Evolutionary conservation across 73 alveolate species (phyloP).

Genomic region (Paramecium pentaurelia): DNA sequence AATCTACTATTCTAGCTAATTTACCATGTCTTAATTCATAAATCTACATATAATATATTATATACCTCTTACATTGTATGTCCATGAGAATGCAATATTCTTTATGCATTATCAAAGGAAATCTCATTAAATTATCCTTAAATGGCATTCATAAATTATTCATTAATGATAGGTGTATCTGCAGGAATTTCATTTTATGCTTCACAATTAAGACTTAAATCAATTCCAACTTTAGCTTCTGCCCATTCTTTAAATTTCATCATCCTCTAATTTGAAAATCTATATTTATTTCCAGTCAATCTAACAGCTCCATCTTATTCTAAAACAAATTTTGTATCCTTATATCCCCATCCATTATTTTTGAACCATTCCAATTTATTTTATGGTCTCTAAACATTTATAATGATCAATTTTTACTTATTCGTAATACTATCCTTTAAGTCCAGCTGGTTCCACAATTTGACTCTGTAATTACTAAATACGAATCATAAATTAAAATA

Average conservation of each 20-base stretch:
- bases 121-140: conserved; percentile 66
- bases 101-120: conserved; percentile 70
- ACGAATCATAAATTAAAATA: conserved; percentile 35
- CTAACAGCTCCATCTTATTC: conserved; percentile 68
- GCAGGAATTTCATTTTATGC: conserved; percentile 70
- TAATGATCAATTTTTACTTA: background rate
- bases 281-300: conserved; percentile 80
- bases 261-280: conserved; percentile 73
- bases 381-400: conserved; percentile 10
- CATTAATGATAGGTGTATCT: conserved; percentile 77
- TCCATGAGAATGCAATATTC: conserved; percentile 91
- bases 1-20: conserved; percentile 73
- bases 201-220: conserved; percentile 58
- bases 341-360: conserved; percentile 91
- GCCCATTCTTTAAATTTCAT: conserved; percentile 81
- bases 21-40: conserved; percentile 65
- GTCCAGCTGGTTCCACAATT: conserved; percentile 1
- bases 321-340: conserved; percentile 77
- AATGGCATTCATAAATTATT: conserved; percentile 67
- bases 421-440: conserved; percentile 19
- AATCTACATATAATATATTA: background rate
- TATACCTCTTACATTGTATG: conserved; percentile 78
- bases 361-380: conserved; percentile 69
- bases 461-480: background rate
- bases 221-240: conserved; percentile 71